Conservation (phyloP, 345 rosid species). For the Viola odorata region DNA sequence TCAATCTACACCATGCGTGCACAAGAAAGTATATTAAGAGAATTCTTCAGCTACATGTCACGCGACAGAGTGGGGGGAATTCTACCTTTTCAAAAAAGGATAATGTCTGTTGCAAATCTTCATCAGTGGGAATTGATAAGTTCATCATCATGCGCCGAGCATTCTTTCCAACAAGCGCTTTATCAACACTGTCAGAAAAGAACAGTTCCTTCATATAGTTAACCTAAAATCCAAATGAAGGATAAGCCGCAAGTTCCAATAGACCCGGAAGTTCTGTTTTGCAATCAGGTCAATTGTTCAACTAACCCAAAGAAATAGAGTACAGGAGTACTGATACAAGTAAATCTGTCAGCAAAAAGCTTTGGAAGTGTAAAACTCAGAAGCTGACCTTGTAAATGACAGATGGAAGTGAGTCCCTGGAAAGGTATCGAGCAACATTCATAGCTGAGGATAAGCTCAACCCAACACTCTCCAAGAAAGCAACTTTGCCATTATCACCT, state of each 20-base stretch:
- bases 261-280: no score
- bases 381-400: slow-evolving; percentile 50
- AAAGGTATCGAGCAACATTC: slow-evolving; percentile 61
- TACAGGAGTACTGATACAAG: no score
- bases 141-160: slow-evolving; percentile 72
- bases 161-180: slow-evolving; percentile 38
- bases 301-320: no score
- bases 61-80: neutral
- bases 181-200: slow-evolving; percentile 62
- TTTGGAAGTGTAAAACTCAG: neutral
- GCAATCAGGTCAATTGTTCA: no score
- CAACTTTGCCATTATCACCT: slow-evolving; percentile 70
- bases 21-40: neutral
- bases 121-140: slow-evolving; percentile 71
- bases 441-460: slow-evolving; percentile 64
- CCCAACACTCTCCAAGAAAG: slow-evolving; percentile 84
- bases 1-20: slow-evolving; percentile 47
- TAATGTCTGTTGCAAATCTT: slow-evolving; percentile 76
- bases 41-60: neutral
- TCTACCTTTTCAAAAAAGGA: slow-evolving; percentile 88
- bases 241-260: slow-evolving; percentile 33
- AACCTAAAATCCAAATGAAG: slow-evolving; percentile 65
- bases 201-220: slow-evolving; percentile 72
- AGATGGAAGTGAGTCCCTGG: slow-evolving; percentile 47
- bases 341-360: no score